Evolutionary conservation across 2,329 filamentous ascomycete species (phyloP).

Genomic region (Monosporascus sp.): DNA sequence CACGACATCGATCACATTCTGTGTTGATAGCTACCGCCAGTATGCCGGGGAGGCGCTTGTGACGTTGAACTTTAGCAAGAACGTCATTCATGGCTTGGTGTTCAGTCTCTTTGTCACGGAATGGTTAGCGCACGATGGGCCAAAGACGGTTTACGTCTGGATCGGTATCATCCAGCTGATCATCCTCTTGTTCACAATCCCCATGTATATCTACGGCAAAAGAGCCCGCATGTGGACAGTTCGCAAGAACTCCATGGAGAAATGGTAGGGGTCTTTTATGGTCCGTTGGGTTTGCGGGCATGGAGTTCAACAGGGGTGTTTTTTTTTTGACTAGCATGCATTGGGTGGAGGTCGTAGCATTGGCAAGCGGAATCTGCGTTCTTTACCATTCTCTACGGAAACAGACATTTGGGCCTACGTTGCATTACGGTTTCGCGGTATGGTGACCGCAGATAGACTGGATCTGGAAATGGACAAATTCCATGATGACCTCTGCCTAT

Average conservation of each 20-base stretch:
- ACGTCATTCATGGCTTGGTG: constrained; percentile 82
- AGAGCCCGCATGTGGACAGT: constrained; percentile 91
- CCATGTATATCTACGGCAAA: constrained; percentile 94
- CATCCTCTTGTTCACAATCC: constrained; percentile 69
- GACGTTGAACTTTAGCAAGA: constrained; percentile 92
- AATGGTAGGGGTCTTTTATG: constrained; percentile 34
- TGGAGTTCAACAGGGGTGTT: no score
- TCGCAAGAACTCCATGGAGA: constrained; percentile 80
- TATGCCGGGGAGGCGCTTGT: constrained; percentile 93
- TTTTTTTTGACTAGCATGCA: no score
- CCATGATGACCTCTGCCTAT: no score
- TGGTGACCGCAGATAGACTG: not conserved
- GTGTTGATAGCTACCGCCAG: constrained; percentile 86
- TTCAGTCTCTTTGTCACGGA: constrained; percentile 83
- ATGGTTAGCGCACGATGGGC: constrained; percentile 73
- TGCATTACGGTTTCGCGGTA: not conserved
- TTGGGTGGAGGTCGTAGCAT: no score
- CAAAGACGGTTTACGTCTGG: constrained; percentile 73
- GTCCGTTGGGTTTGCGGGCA: not conserved
- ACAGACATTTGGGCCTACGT: not conserved
- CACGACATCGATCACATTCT: constrained; percentile 90
- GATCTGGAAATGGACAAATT: no score
- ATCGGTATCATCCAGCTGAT: constrained; percentile 82
- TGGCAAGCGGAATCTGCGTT: no score
- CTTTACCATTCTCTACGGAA: no score